A percentile compares a stretch with the other conserved stretches of the same genome.
phyloP scores from a whole-genome alignment of 805 yeast species.

The Alloascoidea africana region DNA sequence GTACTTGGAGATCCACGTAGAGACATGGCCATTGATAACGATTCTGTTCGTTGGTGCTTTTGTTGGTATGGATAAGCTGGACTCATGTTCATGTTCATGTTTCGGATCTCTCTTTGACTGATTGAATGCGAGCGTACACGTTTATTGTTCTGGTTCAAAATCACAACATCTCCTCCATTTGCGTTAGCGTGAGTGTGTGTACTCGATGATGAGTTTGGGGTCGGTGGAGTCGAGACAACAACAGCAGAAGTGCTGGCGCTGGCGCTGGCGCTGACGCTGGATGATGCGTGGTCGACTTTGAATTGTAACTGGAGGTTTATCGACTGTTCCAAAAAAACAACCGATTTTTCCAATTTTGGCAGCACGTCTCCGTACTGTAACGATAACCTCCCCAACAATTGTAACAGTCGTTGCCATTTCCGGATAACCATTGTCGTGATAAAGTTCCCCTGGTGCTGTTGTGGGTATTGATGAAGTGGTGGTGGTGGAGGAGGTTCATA shows the following conservation, averaged over 20 bases:
- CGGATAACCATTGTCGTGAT: neutral
- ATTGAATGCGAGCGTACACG: neutral
- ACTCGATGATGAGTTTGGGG: too few species aligned
- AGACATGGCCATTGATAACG: neutral
- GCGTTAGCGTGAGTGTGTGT: neutral
- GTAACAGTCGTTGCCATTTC: neutral
- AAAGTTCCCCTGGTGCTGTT: neutral
- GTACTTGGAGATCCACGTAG: too few species aligned
- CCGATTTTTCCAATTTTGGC: neutral
- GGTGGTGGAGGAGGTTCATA: too few species aligned
- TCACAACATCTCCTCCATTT: neutral
- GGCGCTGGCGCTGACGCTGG: too few species aligned
- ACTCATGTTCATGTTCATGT: neutral
- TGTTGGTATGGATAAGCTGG: too few species aligned
- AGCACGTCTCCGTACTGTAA: neutral
- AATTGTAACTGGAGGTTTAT: neutral
- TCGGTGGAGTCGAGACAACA: too few species aligned
- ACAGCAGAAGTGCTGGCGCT: too few species aligned
- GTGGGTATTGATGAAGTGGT: neutral
- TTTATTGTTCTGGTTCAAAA: neutral
- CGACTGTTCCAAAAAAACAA: neutral
- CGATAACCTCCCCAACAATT: neutral
- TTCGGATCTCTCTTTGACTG: neutral
- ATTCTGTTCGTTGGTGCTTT: neutral
- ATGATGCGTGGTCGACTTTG: neutral